Base-by-base conservation (phyloP, 257 asterid species). In the Leonotis leonurus region DNA sequence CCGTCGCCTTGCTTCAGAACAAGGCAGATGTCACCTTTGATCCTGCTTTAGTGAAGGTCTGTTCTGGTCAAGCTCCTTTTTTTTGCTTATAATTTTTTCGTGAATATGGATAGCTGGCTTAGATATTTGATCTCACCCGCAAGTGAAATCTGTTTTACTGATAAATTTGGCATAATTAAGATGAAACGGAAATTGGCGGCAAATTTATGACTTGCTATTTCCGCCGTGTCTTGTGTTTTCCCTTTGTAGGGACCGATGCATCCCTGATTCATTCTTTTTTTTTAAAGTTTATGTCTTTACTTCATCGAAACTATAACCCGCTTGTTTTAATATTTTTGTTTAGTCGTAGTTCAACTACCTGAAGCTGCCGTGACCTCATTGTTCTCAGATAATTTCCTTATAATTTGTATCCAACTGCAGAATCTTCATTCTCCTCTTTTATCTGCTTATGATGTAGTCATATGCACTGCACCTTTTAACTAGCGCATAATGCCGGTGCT, bases 1-100 rank as follows among this genome's bases (percentile, higher is more conserved):
- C 95, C 43, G 99, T 93, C 22, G 97, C 95, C 27, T 79, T 89
- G 83, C 95, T 93, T 12, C 97, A 89, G 86, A 89, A 87, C 72
- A 88, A 82, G 66, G 99, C 99, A 35, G 90, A 89, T 41, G 80
- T 93, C 60, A 53, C 81, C 72, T 87, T 87, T 67, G 83, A 83
- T 78, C 94, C 97, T 67, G 60, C 65, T 63, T 40, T 74, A 62
- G 72, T 87, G 35, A 80, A 90, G 97, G 99, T 83, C 40, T 41
- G 72, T 29, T 85, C 70, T 41, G 72, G 35, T 85, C 70, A 30
- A 73, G 17, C 62, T 26, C 65, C 33, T 27, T 27, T 27, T 32
- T 40, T 33, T 12, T 7, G 37, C 6, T 55, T 32, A 4, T n/a
- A 0, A 45, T n/a, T 17, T 61, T 26, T 5, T 1, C 22, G 33